Evolutionary conservation across 2,329 filamentous ascomycete genomes (phyloP), one percentile per base, ranked within the genome.

Genomic region (Trichoderma brevicompactum): DNA sequence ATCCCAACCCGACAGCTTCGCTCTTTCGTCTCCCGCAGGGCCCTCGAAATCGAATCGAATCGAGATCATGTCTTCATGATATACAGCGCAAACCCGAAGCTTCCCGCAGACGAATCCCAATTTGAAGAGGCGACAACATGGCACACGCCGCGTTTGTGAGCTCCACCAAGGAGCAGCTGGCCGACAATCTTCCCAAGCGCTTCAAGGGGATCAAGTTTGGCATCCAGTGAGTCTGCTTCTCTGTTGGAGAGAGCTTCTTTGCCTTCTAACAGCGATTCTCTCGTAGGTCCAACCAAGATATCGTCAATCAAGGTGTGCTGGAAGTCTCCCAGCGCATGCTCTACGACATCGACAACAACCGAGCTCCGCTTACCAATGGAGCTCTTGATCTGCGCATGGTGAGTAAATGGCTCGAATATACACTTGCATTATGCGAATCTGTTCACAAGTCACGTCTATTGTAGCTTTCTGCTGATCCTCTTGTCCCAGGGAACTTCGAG

Each of bases 191-290:
- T 65, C 94, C 94, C 40, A 96, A 96, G 82, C 90, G 92, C 74
- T 96, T 97, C 82, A 93, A 90, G 77, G 90, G 93, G 75, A 86
- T 98, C 76, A 94, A 96, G 75, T 98, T 98, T 78, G 94, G 94
- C 74, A 92, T 98, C 68, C 87, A 96, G 89, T 94, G 71, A 58
- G 40, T 73, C 19, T 32, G 19, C n/a, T 3, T 50, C 6, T 2
- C 19, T 32, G 5, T 13, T 49, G n/a, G 17, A 6, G 17, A 7
- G 7, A 19, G 17, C 38, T 15, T n/a, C 3, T 28, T 38, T 5
- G 38, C 5, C 23, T 23, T 28, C 62, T 59, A 44, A 65, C 43
- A 6, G 10, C 44, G 23, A 5, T n/a, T 41, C 12, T 19, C 17
- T 10, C 19, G 12, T 12, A 93, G 91, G 74, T 96, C 94, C 32